Base-by-base conservation (phyloP, 345 rosid genomes). In the Eucalyptus curtisii region DNA sequence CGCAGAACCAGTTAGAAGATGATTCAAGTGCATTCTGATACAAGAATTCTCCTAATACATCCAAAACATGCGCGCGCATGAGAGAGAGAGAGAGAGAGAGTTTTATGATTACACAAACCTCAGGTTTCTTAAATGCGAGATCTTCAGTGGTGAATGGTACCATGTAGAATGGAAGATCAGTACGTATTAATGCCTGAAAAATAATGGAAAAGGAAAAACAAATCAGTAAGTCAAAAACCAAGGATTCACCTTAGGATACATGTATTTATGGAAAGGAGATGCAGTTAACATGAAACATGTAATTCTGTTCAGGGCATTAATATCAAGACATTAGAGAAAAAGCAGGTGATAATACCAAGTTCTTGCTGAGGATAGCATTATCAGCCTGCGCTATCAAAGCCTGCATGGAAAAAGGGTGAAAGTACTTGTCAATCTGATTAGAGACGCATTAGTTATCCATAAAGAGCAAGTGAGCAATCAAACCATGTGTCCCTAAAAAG, bases 91-190 rank as follows among this genome's bases (percentile, higher is more conserved):
- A 64, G 49, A 66, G 53, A 64, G 48, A 57, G 55, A 55, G 55
- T 48, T 13, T 47, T 66, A 55, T 25, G 10, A 42, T 87, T 85
- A 86, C 48, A 93, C 98, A 64, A 90, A 97, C 99, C 99, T 97
- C 95, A 7, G 99, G 99, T 89, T 92, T 98, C 89, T 87, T 91
- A 89, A 98, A 97, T 40, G 47, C 40, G 52, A 98, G 95, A 90
- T 98, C 98, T 80, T 79, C 81, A 13, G 95, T 92, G 24, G 91
- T 90, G 92, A 96, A 96, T n/a, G 99, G 99, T 49, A 97, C 98
- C 91, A 98, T 95, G 91, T 96, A 97, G 90, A 87, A 92, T 31
- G 99, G 98, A 88, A 98, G 98, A 93, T 98, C 99, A 86, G 94
- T 92, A 50, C 99, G 93, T 80, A 98, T 92, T 89, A 95, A 86